Conservation (phyloP, 371 early-diverging fungal species). For the Quaeritorhiza haematococci region DNA sequence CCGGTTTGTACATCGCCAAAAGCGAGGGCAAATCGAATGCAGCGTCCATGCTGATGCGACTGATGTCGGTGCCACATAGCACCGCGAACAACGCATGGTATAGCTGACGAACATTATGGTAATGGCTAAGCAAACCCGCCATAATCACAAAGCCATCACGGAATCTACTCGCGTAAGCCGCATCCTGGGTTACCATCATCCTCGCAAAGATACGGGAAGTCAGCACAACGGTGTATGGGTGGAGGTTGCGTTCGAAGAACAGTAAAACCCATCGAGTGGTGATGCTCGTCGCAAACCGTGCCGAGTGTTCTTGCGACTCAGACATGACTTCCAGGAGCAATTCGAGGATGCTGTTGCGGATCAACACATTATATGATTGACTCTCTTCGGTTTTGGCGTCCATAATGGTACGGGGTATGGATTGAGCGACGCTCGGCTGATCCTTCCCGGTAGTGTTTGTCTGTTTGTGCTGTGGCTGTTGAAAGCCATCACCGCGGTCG, state of each 20-base stretch:
- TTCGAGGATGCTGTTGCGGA: slow-evolving; percentile 67
- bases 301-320: slow-evolving; percentile 43
- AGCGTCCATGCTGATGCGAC: slow-evolving; percentile 42
- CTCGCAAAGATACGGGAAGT: slow-evolving; percentile 55
- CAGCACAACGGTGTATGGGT: slow-evolving; percentile 57
- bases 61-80: slow-evolving; percentile 58
- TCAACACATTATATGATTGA: slow-evolving; percentile 38
- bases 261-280: slow-evolving; percentile 70
- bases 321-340: slow-evolving; percentile 66
- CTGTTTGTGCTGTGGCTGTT: background rate
- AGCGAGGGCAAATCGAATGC: slow-evolving; percentile 47
- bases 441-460: background rate
- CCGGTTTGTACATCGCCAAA: slow-evolving; percentile 34
- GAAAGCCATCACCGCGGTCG: background rate
- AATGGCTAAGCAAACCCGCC: slow-evolving; percentile 46
- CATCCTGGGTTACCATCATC: slow-evolving; percentile 49
- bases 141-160: slow-evolving; percentile 62
- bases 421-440: background rate
- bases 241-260: slow-evolving; percentile 52
- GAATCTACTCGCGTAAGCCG: slow-evolving; percentile 48
- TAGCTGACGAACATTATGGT: slow-evolving; percentile 59
- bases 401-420: slow-evolving; percentile 23
- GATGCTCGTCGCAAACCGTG: slow-evolving; percentile 55
- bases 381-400: slow-evolving; percentile 28
- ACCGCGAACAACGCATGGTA: slow-evolving; percentile 53